These are phyloP conservation scores for Inga oerstediana DNA, from an alignment of 306 rosid genomes.

Conservation along the genomic window DNA sequence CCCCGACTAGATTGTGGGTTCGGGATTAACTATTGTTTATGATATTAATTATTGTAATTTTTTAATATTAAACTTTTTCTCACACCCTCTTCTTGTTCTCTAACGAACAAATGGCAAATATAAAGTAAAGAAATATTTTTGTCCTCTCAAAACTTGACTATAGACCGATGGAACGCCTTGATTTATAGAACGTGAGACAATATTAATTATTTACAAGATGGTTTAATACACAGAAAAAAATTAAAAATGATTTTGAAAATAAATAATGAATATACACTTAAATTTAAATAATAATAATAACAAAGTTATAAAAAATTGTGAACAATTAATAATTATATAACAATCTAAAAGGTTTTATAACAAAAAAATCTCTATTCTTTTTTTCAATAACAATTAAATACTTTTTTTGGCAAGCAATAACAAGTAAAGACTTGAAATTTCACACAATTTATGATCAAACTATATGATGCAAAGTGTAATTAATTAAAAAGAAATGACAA, in stretches of 20 bases:
- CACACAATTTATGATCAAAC: background rate
- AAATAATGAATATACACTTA: background rate
- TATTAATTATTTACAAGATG: background rate
- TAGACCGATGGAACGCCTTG: background rate
- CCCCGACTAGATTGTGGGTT: too few relatives aligned
- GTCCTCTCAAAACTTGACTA: background rate
- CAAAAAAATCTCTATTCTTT: too few relatives aligned
- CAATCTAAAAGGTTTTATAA: too few relatives aligned
- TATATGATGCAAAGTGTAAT: background rate
- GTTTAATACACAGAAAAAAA: too few relatives aligned
- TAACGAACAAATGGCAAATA: background rate
- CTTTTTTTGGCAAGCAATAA: background rate
- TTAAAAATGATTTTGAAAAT: background rate
- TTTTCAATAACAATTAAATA: too few relatives aligned
- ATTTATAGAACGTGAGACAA: background rate
- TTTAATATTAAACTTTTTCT: background rate
- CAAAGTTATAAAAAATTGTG: background rate
- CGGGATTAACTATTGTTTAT: too few relatives aligned
- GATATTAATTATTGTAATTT: background rate
- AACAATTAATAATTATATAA: too few relatives aligned
- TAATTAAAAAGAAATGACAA: too few relatives aligned
- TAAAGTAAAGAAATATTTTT: background rate
- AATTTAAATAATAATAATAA: background rate
- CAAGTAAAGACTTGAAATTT: background rate
- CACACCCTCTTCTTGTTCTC: background rate